Base-by-base conservation (phyloP, 2,329 filamentous ascomycete genomes). In the Rhynchosporium graminicola region DNA sequence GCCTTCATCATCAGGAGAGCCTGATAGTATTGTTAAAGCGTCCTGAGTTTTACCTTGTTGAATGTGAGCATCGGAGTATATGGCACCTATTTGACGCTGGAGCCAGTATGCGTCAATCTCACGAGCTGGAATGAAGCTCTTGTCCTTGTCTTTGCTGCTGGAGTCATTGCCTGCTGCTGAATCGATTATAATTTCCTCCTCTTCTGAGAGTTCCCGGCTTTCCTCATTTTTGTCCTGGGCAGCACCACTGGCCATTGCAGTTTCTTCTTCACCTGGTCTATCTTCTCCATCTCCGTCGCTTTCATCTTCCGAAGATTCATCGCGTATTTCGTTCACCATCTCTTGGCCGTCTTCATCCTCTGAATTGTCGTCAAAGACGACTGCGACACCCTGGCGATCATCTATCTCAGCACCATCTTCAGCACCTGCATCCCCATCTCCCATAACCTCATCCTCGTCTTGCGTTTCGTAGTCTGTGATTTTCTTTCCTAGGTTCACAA, bases 71-170 rank as follows among this genome's bases (percentile, higher is more conserved):
- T 99, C 95, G 12, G 90, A 84, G 73, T 98, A 98, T 2, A 97
- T 81, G 46, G 85, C 82, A 61, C 94, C 94, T 59, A 99, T 92
- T 73, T 97, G 90, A 67, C 95, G 85, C 76, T 98, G 95, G 63
- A 99, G 77, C 95, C 95, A 99, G 78, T 94, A 99, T 9, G 94
- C 94, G 76, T 99, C 95, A 66, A 99, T 96, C 62, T 97, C 92
- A 67, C 94, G 87, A 55, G 91, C 91, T 20, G 90, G 82, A 61
- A 99, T 85, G 31, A 84, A 80, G 55, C 87, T 84, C 62, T 85
- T 83, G 58, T 85, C 82, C 51, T 83, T 74, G 31, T 82, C 72
- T 56, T 76, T 76, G 46, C 72, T 77, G 71, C 80, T 80, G 58
- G 77, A 73, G 71, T 75, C 80, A 42, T 78, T 77, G 61, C 77